These are phyloP conservation scores for Russula sp. DNA, from an alignment of 768 basidiomycete genomes.

Conservation along the genomic window DNA sequence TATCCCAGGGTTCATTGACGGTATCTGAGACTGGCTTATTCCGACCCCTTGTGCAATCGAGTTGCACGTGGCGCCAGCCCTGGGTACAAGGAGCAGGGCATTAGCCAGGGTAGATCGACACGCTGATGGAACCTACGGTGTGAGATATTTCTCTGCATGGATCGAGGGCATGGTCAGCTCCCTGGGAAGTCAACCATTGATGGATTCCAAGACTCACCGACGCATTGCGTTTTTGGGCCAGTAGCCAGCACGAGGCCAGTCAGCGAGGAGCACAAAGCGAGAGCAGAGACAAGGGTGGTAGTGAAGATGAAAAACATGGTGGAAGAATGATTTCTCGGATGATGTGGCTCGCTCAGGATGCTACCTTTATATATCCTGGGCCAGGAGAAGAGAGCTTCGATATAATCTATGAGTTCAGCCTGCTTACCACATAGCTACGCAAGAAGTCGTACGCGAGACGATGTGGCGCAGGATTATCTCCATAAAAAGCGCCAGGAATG, in stretches of 20 bases:
- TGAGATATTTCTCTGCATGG: neutral
- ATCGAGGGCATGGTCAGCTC: neutral
- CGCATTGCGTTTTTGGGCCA: slow-evolving; percentile 6
- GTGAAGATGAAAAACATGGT: slow-evolving; percentile 2
- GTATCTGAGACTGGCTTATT: neutral
- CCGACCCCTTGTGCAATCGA: neutral
- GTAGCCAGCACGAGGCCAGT: neutral
- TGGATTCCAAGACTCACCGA: neutral
- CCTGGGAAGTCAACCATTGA: no score
- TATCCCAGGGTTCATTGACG: slow-evolving; percentile 1
- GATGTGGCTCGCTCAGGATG: neutral
- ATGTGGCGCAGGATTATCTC: neutral
- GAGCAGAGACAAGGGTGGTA: neutral
- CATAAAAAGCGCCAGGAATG: no score
- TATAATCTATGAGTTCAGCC: neutral
- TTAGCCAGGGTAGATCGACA: neutral
- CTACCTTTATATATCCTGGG: neutral
- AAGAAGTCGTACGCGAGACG: neutral
- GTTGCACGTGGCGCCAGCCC: neutral
- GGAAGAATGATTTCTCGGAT: neutral
- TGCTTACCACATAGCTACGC: neutral
- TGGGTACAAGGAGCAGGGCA: neutral
- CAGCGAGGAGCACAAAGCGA: neutral
- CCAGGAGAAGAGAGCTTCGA: neutral
- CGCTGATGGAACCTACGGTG: neutral